Percentiles rank a stretch among this genome's conserved stretches.
Conservation (phyloP, 352 stramenopile genomes). For the Thalassiosira allenii region DNA sequence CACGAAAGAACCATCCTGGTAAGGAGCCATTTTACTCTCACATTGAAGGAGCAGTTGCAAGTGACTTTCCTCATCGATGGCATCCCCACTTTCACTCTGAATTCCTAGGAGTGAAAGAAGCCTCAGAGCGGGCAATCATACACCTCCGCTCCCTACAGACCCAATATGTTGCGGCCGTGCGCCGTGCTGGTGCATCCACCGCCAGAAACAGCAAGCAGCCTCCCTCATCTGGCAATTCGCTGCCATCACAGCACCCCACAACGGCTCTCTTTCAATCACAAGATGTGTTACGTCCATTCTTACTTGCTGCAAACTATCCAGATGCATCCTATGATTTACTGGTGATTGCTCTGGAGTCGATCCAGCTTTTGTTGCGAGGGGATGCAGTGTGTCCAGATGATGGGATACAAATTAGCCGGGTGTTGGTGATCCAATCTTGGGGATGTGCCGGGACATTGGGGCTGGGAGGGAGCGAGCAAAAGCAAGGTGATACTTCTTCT, state of each 20-base stretch:
- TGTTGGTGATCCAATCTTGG: constrained; percentile 94
- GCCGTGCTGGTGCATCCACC: constrained; percentile 63
- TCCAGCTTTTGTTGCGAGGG: constrained; percentile 94
- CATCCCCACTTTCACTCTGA: too few species aligned
- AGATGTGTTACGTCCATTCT: constrained; percentile 95
- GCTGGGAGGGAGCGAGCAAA: constrained; percentile 11
- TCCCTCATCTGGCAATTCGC: constrained; percentile 27
- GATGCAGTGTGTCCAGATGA: constrained; percentile 95
- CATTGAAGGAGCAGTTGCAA: background rate
- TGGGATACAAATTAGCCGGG: constrained; percentile 93
- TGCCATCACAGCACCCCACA: constrained; percentile 84
- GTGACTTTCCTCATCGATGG: too few species aligned
- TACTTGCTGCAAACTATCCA: constrained; percentile 97
- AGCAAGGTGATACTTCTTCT: background rate
- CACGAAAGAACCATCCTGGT: constrained; percentile 85
- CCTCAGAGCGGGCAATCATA: constrained; percentile 93
- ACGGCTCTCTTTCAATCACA: constrained; percentile 93
- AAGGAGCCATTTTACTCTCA: background rate
- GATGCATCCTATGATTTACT: constrained; percentile 94
- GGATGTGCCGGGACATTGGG: constrained; percentile 55
- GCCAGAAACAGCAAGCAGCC: constrained; percentile 22
- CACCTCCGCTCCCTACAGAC: constrained; percentile 93
- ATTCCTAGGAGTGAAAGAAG: constrained; percentile 95
- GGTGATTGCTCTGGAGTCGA: constrained; percentile 92
- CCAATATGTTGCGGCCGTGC: constrained; percentile 91